A percentile compares a stretch with the other conserved stretches of the same genome.
These are phyloP conservation scores for Solanum medicagineum DNA, from an alignment of 257 asterid species.

Conservation along the genomic window DNA sequence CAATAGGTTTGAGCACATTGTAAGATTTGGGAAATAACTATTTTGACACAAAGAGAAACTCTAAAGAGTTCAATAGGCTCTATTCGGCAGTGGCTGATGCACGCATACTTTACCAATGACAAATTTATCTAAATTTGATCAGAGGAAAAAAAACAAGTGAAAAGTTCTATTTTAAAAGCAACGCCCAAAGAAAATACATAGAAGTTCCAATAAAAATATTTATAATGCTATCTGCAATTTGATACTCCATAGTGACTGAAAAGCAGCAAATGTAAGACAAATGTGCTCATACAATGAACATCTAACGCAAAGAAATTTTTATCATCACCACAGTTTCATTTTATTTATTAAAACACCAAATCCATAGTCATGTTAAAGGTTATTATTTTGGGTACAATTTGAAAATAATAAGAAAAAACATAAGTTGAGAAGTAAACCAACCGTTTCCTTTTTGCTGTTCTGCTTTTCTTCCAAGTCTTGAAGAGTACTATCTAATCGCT, in stretches of 20 bases:
- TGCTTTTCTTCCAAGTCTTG: conserved; percentile 93
- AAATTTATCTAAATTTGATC: not conserved
- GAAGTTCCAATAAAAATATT: not conserved
- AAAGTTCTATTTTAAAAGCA: not conserved
- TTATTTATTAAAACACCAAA: not conserved
- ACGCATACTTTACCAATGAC: not conserved
- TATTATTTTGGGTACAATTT: not conserved
- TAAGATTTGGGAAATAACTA: not conserved
- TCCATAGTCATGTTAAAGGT: not conserved
- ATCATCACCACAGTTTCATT: not conserved
- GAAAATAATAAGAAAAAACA: not conserved
- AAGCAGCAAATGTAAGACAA: not conserved
- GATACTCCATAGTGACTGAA: not conserved
- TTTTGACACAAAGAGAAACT: not conserved
- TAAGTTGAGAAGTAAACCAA: conserved; percentile 14
- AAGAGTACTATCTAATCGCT: conserved; percentile 68
- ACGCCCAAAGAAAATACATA: not conserved
- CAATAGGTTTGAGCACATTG: not conserved
- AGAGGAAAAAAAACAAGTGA: not conserved
- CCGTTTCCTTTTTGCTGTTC: conserved; percentile 92
- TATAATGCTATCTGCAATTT: not conserved
- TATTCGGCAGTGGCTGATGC: not conserved
- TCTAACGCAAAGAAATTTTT: not conserved
- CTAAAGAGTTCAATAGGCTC: not conserved
- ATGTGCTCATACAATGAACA: not conserved